These are phyloP conservation scores for Helianthus tuberosus DNA, from an alignment of 129 eudicot genomes.

Conservation along the genomic window DNA sequence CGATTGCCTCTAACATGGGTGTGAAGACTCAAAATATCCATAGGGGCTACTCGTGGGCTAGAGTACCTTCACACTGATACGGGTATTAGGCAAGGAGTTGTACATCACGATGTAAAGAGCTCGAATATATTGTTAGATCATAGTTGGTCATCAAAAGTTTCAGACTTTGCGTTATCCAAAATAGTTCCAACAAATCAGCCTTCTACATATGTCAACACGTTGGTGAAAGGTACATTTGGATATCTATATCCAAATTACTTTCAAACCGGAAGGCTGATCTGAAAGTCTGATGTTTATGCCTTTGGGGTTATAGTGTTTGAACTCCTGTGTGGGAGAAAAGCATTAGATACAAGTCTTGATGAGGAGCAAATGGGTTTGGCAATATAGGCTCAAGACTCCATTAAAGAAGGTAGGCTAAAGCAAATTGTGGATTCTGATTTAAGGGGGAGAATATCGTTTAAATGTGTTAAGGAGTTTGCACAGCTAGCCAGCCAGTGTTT, in stretches of 20 bases:
- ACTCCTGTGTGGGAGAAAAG: conserved; percentile 41
- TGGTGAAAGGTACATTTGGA: conserved; percentile 23
- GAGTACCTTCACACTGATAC: conserved; percentile 22
- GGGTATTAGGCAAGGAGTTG: not conserved
- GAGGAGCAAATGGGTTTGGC: conserved; percentile 36
- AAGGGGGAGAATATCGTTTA: conserved; percentile 27
- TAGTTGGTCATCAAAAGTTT: conserved; percentile 8
- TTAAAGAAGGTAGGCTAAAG: conserved; percentile 29
- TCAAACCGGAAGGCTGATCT: conserved; percentile 15
- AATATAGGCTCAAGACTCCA: conserved; percentile 32
- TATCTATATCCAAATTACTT: conserved; percentile 31
- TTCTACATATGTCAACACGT: conserved; percentile 11
- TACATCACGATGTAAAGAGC: conserved; percentile 17
- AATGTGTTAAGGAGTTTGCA: conserved; percentile 32
- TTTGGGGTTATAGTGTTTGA: conserved; percentile 36
- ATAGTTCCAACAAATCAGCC: conserved; percentile 6
- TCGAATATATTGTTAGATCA: conserved; percentile 13
- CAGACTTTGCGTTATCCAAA: conserved; percentile 24
- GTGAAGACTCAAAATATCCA: conserved; percentile 6
- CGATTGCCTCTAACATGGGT: not conserved
- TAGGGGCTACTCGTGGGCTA: conserved; percentile 15
- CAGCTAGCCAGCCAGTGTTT: conserved; percentile 33
- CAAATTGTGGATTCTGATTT: conserved; percentile 30
- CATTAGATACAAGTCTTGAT: conserved; percentile 33
- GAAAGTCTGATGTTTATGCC: conserved; percentile 38